Evolutionary conservation across 768 basidiomycete species (phyloP).

Genomic region (Lactarius sanguifluus): DNA sequence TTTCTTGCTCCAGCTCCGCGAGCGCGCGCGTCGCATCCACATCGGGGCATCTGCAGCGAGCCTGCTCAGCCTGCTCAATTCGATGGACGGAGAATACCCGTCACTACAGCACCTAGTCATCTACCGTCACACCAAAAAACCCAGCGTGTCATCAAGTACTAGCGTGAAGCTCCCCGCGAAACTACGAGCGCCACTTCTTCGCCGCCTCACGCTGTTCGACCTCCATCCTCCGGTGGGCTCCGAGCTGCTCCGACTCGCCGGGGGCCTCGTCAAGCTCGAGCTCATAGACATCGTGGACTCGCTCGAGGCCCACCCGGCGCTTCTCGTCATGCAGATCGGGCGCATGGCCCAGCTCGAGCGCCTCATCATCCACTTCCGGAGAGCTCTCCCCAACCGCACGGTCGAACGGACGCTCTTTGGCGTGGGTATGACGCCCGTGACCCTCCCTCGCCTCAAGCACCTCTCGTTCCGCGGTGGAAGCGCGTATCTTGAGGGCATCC

Average conservation of each 20-base stretch:
- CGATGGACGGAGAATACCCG: constrained; percentile 9
- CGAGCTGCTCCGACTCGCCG: not conserved
- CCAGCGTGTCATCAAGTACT: no score
- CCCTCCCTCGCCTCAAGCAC: not conserved
- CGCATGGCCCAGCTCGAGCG: constrained; percentile 5
- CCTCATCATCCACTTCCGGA: constrained; percentile 3
- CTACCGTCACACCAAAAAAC: not conserved
- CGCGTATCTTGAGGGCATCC: constrained; percentile 4
- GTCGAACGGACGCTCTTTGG: not conserved
- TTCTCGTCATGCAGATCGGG: not conserved
- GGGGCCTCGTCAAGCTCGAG: not conserved
- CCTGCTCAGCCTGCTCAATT: not conserved
- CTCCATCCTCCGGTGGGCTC: not conserved
- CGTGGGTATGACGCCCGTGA: not conserved
- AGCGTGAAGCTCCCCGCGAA: not conserved
- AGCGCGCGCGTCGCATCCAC: constrained; percentile 8
- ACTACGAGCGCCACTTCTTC: not conserved
- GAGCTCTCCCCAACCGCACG: not conserved
- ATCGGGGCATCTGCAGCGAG: not conserved
- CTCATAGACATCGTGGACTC: not conserved
- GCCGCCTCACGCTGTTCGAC: not conserved
- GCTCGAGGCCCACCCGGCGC: not conserved
- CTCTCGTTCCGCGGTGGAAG: constrained; percentile 3
- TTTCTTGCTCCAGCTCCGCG: not conserved
- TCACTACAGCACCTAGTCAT: not conserved